Evolutionary conservation across 2,329 filamentous ascomycete genomes (phyloP).

Genomic region (Neobulgaria alba): DNA sequence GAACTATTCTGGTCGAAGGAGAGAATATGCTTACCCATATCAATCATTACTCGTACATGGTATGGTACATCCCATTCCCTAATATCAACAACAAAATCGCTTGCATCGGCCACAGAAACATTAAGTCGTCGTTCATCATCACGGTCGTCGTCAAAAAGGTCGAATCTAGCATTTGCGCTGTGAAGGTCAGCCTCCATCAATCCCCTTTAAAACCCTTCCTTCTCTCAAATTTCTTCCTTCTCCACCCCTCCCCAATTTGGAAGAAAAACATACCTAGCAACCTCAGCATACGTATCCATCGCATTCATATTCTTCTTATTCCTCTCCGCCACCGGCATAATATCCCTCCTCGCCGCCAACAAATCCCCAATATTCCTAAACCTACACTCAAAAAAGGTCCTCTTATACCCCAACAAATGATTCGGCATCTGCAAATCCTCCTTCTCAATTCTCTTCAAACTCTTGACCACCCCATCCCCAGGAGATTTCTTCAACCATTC

Average conservation of each 20-base stretch:
- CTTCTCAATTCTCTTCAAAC: slow-evolving; percentile 69
- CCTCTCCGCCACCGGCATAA: slow-evolving; percentile 88
- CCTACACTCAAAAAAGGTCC: slow-evolving; percentile 77
- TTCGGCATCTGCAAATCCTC: slow-evolving; percentile 95
- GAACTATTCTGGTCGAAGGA: not conserved
- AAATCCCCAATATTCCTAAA: slow-evolving; percentile 86
- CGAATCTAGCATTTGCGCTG: slow-evolving; percentile 73
- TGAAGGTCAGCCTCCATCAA: slow-evolving; percentile 16
- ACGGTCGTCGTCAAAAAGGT: slow-evolving; percentile 87
- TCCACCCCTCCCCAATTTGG: not conserved
- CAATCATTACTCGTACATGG: slow-evolving; percentile 97
- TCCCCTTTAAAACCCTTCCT: too few species aligned
- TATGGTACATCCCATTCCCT: slow-evolving; percentile 99
- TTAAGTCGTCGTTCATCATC: slow-evolving; percentile 72
- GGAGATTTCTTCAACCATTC: slow-evolving; percentile 81
- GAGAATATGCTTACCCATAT: slow-evolving; percentile 52
- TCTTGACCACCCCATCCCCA: slow-evolving; percentile 74
- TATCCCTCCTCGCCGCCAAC: slow-evolving; percentile 71
- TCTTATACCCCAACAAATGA: slow-evolving; percentile 81
- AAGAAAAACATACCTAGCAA: slow-evolving; percentile 61
- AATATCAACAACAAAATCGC: slow-evolving; percentile 97
- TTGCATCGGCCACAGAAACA: slow-evolving; percentile 72
- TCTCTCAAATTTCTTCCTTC: not conserved
- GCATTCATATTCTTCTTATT: slow-evolving; percentile 95
- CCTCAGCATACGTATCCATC: slow-evolving; percentile 97